Percentiles rank a stretch among this genome's conserved stretches.
Conservation (phyloP, 345 rosid species). For the Firmiana major region DNA sequence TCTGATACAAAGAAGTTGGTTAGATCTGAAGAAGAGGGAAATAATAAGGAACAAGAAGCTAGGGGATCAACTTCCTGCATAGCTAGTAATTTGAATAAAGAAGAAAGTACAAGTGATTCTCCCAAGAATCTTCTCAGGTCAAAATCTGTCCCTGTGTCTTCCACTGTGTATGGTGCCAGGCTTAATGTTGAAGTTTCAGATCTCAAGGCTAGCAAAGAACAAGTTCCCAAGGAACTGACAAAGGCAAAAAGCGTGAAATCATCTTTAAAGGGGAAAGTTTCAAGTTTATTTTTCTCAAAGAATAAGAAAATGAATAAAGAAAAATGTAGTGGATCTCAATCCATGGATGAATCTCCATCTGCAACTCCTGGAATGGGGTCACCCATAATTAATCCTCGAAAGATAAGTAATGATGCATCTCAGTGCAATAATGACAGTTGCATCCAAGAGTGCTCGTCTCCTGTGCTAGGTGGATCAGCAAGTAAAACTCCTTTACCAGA, state of each 20-base stretch:
- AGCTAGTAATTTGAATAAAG: constrained; percentile 38
- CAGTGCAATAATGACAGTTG: constrained; percentile 26
- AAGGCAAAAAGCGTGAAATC: constrained; percentile 57
- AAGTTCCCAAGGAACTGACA: constrained; percentile 42
- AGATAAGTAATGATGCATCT: constrained; percentile 22
- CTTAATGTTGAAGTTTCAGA: constrained; percentile 45
- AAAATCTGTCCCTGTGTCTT: constrained; percentile 72
- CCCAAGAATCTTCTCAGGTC: constrained; percentile 64
- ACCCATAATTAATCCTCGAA: constrained; percentile 30
- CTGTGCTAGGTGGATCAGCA: constrained; percentile 29
- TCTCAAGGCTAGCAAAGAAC: constrained; percentile 35
- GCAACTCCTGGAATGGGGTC: constrained; percentile 31
- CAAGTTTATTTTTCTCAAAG: constrained; percentile 74
- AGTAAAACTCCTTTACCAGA: constrained; percentile 24
- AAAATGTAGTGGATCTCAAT: constrained; percentile 35
- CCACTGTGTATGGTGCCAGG: constrained; percentile 36
- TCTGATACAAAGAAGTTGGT: constrained; percentile 46
- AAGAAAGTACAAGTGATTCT: constrained; percentile 36
- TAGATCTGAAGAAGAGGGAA: constrained; percentile 37
- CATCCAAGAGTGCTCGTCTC: constrained; percentile 37
- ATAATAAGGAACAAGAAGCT: constrained; percentile 35
- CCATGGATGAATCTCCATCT: constrained; percentile 32
- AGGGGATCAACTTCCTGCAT: constrained; percentile 53
- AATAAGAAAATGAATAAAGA: constrained; percentile 64
- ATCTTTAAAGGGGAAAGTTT: constrained; percentile 66